Evolutionary conservation across 306 rosid genomes (phyloP), one percentile per base, ranked within the genome.

Genomic region (Alnus glutinosa): DNA sequence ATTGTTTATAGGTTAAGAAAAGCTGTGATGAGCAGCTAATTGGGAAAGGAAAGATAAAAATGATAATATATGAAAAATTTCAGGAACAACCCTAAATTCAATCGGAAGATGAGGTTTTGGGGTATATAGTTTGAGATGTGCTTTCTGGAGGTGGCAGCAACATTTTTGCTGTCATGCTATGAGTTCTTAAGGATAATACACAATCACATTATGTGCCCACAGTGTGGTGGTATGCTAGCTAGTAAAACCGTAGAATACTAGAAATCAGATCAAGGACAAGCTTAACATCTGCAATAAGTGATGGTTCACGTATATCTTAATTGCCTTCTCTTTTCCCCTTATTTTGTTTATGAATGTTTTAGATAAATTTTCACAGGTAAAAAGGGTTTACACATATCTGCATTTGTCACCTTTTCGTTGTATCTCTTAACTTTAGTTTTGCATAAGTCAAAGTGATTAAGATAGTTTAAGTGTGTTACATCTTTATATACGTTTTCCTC

Each of bases 281-380:
- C 42, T 48, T 48, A 48, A 7, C 51, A 48, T 48, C 51, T 48
- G 51, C 51, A 7, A 48, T 7, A 48, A 48, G 12, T 48, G 12
- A 48, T 8, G 51, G 12, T 48, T 48, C 51, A 48, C 51, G 9
- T 48, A 48, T 12, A 48, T 48, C 51, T 10, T 7, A 8, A 10
- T 10, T 48, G 51, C 12, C 11, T 8, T 48, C 1, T 48, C 11
- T 48, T 7, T 8, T 7, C 9, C 51, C 12, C 11, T 48, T 10
- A 7, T 1, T 48, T 9, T 48, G 13, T 48, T 10, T 48, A 2
- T 8, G 98, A 80, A 93, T 92, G 12, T 10, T 85, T 12, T 49
- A 2, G 46, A 42, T 42, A 42, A 42, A 4, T 42, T 42, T 42
- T 42, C 5, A 7, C 9, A 42, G 7, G 46, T 5, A 42, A 42